Base-by-base conservation (phyloP, 192 early-diverging fungal species). In the Obelidium mucronatum region DNA sequence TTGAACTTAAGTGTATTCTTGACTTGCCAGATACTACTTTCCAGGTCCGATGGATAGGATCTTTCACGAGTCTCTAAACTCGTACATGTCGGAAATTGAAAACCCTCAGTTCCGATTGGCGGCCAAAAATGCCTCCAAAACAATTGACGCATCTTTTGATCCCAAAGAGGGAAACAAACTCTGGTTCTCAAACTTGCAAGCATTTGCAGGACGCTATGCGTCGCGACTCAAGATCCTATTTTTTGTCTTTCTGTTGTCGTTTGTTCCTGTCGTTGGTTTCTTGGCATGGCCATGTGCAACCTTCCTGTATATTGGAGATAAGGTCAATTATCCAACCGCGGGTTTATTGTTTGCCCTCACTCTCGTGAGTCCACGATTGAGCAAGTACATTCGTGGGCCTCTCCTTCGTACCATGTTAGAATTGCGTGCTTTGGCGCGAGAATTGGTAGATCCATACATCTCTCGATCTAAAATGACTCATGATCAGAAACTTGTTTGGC, bases 391-490 rank as follows among this genome's bases (percentile, higher is more conserved):
- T 31, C 58, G 60, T n/a, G 77, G 79, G 15, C 74, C 76, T 28
- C 63, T 81, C 3, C 39, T 84, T 3, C 59, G 75, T n/a, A 44
- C 35, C 1, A 59, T 76, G 17, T 51, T 80, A 40, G 35, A 60
- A 19, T 65, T 84, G 66, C 67, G 83, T 28, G 61, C 79, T 1
- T 59, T 84, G 6, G 79, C 70, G 31, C 35, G 83, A 36, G 83
- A 84, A 63, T 60, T 84, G 39, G 71, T 81, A 3, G 83, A 84
- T 39, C 83, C 83, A n/a, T 84, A 84, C 60, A 34, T 81, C 26
- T 79, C 76, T 68, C 67, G 80, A 31, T 76, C 72, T 34, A 35
- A 71, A 2, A 79, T 84, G 79, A 56, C 34, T 1, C n/a, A 13
- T 2, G 54, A 28, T 28, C 61, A 80, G 74, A 74, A 78, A 39